These are phyloP conservation scores for Hyphodiscus sp. DNA, from an alignment of 2,329 filamentous ascomycete species.

Conservation along the genomic window DNA sequence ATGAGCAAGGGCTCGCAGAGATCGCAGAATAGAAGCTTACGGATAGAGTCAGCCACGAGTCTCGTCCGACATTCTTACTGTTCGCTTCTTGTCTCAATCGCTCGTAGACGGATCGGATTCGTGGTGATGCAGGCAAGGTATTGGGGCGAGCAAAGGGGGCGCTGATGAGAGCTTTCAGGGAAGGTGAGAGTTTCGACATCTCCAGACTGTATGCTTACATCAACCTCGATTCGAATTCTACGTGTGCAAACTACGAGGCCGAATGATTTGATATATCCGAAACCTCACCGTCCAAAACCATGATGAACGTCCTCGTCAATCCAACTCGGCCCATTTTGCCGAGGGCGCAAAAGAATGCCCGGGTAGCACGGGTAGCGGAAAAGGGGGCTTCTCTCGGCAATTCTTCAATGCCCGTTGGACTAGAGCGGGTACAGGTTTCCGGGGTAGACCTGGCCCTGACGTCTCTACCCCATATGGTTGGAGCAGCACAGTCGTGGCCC, in stretches of 20 bases:
- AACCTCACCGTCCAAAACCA: neutral
- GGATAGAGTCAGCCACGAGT: constrained; percentile 62
- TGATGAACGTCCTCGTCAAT: no score
- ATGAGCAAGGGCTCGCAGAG: neutral
- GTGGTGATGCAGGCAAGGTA: constrained; percentile 55
- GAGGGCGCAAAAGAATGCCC: neutral
- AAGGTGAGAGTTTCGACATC: constrained; percentile 68
- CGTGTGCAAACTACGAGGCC: neutral
- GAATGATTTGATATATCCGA: neutral
- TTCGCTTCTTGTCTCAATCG: constrained; percentile 57
- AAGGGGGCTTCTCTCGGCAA: neutral
- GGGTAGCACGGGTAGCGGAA: neutral
- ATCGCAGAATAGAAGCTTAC: constrained; percentile 33
- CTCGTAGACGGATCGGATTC: constrained; percentile 58
- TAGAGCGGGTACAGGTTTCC: no score
- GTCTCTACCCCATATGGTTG: no score
- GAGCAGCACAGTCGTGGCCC: no score
- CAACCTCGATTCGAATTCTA: neutral
- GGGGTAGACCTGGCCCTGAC: no score
- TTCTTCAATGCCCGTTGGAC: neutral
- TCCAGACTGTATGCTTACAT: no score
- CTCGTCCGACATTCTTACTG: constrained; percentile 52
- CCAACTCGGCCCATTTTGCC: neutral
- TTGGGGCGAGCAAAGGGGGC: constrained; percentile 60
- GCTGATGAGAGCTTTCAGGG: constrained; percentile 69